Base-by-base conservation (phyloP, 2,329 filamentous ascomycete genomes). In the Monilinia fructigena region DNA sequence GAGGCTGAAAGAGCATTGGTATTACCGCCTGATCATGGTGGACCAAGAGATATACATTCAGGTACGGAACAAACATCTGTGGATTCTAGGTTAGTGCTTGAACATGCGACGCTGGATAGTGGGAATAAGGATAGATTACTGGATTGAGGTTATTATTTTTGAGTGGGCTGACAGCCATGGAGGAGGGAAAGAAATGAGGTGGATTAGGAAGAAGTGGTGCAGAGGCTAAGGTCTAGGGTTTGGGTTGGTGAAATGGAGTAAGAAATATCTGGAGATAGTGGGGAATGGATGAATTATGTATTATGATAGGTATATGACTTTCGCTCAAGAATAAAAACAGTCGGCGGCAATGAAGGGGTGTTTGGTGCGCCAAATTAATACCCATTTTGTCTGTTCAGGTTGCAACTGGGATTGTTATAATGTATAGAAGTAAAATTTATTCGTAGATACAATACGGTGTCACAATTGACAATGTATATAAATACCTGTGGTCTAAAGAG, bases 71-170 rank as follows among this genome's bases (percentile, higher is more conserved):
- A 81, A 5, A 89, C 86, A 6, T 83, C 85, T 1, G 84, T 90
- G 3, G 89, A 91, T 75, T 82, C 83, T 52, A 79, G 85, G 60
- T 76, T 91, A 28, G 80, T 84, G 53, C 77, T 91, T 26, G 82
- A 85, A 65, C 79, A 78, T 63, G 82, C 79, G 11, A 78, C 76
- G n/a, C 69, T 79, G 70, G 68, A 75, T 1, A 82, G 82, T 65
- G 79, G 80, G 68, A 79, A 84, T 58, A 79, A 80, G 61, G 85
- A 89, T 74, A 79, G 82, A 53, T 73, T 91, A 59, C 84, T 85
- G 81, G 89, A 73, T 74, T 91, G 69, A 81, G 82, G 68, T 74
- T 89, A 4, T 76, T 92, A 68, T 89, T 91, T 89, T 91, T 74
- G 83, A 83, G 66, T 91, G 88, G 86, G 81, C 86, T n/a, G 86